These are phyloP conservation scores for Dioscorea cayenensis DNA, from an alignment of 116 monocot genomes.

Conservation along the genomic window DNA sequence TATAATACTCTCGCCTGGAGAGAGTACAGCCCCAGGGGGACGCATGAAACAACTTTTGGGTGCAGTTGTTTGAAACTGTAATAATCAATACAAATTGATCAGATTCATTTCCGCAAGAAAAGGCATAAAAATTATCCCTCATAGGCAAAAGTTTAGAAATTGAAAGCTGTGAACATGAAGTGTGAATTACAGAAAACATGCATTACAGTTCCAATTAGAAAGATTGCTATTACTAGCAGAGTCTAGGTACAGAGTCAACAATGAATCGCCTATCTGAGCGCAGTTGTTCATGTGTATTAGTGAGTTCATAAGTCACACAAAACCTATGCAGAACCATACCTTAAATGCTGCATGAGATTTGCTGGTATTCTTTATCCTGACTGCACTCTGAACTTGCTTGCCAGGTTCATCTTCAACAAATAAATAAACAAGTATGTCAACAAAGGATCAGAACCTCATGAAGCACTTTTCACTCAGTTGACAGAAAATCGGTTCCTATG, in stretches of 20 bases:
- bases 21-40: conserved; percentile 54
- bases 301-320: background rate
- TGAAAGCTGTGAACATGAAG: background rate
- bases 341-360: conserved; percentile 74
- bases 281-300: background rate
- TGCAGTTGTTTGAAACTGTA: conserved; percentile 80
- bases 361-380: conserved; percentile 65
- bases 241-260: no score
- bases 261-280: no score
- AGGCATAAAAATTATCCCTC: background rate
- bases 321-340: conserved; percentile 13
- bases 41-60: conserved; percentile 83
- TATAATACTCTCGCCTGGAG: conserved; percentile 57
- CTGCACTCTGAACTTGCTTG: conserved; percentile 72
- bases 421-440: background rate
- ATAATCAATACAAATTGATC: background rate
- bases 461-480: background rate
- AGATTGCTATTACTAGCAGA: no score
- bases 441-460: background rate
- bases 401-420: conserved; percentile 64
- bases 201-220: background rate
- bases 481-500: background rate
- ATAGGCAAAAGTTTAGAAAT: background rate
- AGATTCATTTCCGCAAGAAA: background rate
- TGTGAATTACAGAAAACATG: background rate